Conservation (phyloP, 805 yeast genomes). For the Metschnikowia borealis region DNA sequence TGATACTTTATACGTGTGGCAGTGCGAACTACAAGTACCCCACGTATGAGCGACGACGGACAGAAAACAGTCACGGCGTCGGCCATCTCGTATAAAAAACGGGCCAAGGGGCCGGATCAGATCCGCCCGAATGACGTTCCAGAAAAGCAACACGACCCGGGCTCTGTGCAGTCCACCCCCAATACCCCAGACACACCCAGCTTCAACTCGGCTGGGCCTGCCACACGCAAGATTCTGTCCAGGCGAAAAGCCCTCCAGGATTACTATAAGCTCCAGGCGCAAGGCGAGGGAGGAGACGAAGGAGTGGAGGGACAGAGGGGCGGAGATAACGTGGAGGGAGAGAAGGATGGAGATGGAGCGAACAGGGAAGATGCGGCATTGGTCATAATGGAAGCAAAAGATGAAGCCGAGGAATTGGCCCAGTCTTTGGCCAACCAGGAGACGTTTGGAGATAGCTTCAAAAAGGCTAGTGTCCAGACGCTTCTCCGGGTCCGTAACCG, state of each 20-base stretch:
- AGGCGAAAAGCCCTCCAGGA: constrained; percentile 41
- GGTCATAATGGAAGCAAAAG: no score
- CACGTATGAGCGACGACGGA: constrained; percentile 1
- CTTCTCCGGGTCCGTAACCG: constrained; percentile 14
- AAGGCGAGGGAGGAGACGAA: no score
- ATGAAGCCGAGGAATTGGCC: neutral
- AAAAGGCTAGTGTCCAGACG: constrained; percentile 9
- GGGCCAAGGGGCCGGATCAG: constrained; percentile 1
- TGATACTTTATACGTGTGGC: no score
- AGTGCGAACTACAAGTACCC: neutral
- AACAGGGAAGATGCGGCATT: neutral
- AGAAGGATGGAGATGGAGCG: neutral
- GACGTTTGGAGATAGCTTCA: neutral
- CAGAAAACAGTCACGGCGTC: constrained; percentile 12
- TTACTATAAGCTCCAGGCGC: constrained; percentile 31
- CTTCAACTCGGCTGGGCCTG: neutral
- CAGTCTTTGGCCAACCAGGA: neutral
- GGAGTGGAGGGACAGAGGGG: neutral
- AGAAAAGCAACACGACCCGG: neutral
- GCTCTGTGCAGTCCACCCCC: neutral
- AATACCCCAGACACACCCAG: neutral
- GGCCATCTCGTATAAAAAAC: constrained; percentile 30
- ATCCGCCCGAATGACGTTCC: neutral
- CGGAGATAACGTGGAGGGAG: constrained; percentile 1
- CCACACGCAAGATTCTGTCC: constrained; percentile 33